Percentiles rank a stretch among this genome's conserved stretches.
These are phyloP conservation scores for Solanum lycopersicoides DNA, from an alignment of 257 asterid species.

Conservation along the genomic window DNA sequence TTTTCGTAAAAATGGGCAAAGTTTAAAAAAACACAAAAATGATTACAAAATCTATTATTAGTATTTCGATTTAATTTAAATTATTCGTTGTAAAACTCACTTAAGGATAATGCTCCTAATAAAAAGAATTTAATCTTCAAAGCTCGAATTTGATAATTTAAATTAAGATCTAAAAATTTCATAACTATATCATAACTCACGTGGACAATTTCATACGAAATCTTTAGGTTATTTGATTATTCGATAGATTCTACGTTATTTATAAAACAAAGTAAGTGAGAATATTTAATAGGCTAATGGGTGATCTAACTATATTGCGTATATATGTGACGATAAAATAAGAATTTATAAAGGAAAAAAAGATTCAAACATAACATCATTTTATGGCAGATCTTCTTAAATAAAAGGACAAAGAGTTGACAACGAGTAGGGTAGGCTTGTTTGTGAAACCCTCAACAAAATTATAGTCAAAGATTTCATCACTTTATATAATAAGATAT, in stretches of 20 bases:
- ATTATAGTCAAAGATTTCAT: neutral
- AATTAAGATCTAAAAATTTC: no score
- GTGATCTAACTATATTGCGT: neutral
- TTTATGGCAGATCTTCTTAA: neutral
- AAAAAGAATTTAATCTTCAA: no score
- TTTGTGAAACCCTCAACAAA: neutral
- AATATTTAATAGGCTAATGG: neutral
- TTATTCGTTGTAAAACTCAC: fast-evolving
- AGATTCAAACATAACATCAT: neutral
- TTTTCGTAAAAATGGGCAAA: neutral
- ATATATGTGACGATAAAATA: neutral
- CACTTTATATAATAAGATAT: neutral
- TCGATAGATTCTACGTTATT: neutral
- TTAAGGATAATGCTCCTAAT: no score
- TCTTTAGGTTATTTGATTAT: neutral
- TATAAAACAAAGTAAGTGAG: neutral
- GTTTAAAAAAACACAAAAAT: neutral
- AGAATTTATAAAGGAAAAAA: neutral
- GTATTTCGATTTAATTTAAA: no score
- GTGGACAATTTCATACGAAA: neutral
- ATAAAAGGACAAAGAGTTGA: neutral
- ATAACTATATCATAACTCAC: no score
- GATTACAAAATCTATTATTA: neutral
- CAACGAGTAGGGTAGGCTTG: neutral
- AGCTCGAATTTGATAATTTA: no score